Conservation (phyloP, 345 rosid species). For the Populus nigra region DNA sequence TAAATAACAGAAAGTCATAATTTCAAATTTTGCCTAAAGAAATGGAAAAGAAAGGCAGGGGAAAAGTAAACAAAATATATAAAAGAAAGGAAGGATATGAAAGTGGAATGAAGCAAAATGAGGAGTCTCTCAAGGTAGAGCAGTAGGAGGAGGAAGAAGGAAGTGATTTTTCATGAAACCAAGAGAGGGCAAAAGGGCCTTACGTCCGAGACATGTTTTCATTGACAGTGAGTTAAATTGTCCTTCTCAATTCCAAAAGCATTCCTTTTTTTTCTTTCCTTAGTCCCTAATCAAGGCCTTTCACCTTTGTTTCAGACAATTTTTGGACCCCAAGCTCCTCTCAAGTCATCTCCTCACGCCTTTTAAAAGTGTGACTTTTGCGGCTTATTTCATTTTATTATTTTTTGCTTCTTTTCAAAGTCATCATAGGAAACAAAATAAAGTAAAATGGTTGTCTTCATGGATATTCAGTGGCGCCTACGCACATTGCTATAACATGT, state of each 20-base stretch:
- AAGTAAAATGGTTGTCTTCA: background rate
- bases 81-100: background rate
- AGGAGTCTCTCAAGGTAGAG: conserved; percentile 17
- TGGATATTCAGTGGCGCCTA: conserved; percentile 5
- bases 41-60: background rate
- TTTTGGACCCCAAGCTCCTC: conserved; percentile 19
- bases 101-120: background rate
- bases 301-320: conserved; percentile 26
- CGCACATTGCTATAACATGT: background rate
- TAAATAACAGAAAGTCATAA: conserved; percentile 1
- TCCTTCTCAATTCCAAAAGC: conserved; percentile 37
- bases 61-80: background rate
- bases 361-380: conserved; percentile 30
- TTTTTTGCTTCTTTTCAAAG: conserved; percentile 22
- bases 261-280: conserved; percentile 26
- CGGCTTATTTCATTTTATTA: background rate
- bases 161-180: background rate
- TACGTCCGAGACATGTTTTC: conserved; percentile 30
- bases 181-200: background rate
- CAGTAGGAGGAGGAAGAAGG: background rate
- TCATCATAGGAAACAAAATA: conserved; percentile 4
- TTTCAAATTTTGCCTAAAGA: conserved; percentile 13
- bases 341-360: conserved; percentile 12
- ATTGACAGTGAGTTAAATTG: conserved; percentile 16
- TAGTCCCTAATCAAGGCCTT: conserved; percentile 17